These are phyloP conservation scores for Gynostemma pentaphyllum DNA, from an alignment of 306 rosid genomes.

Conservation along the genomic window DNA sequence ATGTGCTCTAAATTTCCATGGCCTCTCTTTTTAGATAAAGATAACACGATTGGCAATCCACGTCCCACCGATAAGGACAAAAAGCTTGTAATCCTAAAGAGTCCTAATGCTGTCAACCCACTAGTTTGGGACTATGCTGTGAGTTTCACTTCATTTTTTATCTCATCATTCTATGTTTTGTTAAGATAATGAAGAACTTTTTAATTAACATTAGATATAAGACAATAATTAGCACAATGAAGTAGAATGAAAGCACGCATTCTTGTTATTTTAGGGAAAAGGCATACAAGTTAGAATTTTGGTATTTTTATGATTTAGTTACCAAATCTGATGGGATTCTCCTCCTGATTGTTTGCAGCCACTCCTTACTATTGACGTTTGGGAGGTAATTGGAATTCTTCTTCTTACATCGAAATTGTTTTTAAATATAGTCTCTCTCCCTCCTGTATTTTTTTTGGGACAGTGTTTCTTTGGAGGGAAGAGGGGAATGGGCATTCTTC, in stretches of 20 bases:
- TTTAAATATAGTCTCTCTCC: no score
- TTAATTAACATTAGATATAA: no score
- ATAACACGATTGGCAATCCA: constrained; percentile 58
- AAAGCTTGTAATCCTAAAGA: constrained; percentile 65
- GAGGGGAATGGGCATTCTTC: not conserved
- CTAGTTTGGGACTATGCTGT: constrained; percentile 67
- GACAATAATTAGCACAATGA: not conserved
- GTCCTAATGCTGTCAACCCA: constrained; percentile 83
- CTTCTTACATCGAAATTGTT: no score
- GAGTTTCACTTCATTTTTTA: constrained; percentile 17
- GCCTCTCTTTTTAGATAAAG: constrained; percentile 34
- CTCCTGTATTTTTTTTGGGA: not conserved
- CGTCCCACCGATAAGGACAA: constrained; percentile 52
- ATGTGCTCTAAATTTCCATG: no score
- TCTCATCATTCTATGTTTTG: no score
- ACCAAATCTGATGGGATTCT: not conserved
- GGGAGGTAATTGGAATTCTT: constrained; percentile 52
- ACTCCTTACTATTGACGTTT: constrained; percentile 77
- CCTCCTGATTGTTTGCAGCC: constrained; percentile 36
- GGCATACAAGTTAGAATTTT: no score
- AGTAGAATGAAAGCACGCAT: not conserved
- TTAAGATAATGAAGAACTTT: no score
- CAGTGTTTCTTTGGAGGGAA: not conserved
- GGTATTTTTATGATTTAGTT: no score
- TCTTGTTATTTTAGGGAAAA: no score